Evolutionary conservation across 2,329 filamentous ascomycete genomes (phyloP).

Genomic region (Aplosporella prunicola): DNA sequence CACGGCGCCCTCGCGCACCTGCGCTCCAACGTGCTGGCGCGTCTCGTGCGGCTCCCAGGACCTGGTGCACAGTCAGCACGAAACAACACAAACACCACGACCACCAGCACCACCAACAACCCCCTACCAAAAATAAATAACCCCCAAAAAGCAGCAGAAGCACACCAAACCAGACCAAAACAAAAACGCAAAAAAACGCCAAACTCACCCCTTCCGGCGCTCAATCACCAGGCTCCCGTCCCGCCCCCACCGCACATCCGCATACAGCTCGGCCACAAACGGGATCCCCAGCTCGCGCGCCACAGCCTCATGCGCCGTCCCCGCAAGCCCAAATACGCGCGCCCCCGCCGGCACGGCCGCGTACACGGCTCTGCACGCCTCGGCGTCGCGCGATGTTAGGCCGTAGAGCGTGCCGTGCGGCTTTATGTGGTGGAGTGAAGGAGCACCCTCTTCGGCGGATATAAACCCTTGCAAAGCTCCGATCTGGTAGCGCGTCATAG

Average conservation of each 20-base stretch:
- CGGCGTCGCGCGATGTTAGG: conserved; percentile 45
- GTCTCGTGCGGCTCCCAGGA: conserved; percentile 36
- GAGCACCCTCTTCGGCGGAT: conserved; percentile 45
- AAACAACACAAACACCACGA: neutral
- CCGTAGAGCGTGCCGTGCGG: conserved; percentile 53
- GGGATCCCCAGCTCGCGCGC: conserved; percentile 44
- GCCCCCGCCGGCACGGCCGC: conserved; percentile 42
- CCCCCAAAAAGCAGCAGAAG: no score
- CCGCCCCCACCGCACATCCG: conserved; percentile 46
- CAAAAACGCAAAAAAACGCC: neutral
- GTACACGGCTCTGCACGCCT: conserved; percentile 45
- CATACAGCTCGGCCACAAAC: conserved; percentile 47
- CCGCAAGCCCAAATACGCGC: conserved; percentile 46
- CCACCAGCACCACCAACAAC: neutral
- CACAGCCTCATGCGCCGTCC: conserved; percentile 45
- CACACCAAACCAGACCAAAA: no score
- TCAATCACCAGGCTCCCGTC: conserved; percentile 46
- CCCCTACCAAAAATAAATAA: neutral
- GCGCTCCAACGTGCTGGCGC: conserved; percentile 31
- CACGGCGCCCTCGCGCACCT: conserved; percentile 32
- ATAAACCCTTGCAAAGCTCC: conserved; percentile 53
- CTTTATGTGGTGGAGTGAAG: conserved; percentile 53
- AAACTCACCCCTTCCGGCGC: conserved; percentile 45
- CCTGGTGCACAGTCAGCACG: conserved; percentile 24
- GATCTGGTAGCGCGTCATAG: conserved; percentile 53